Percentiles rank a stretch among this genome's conserved stretches.
Evolutionary conservation across 495 filamentous ascomycete species (phyloP).

Genomic region (Penicillium soppii): DNA sequence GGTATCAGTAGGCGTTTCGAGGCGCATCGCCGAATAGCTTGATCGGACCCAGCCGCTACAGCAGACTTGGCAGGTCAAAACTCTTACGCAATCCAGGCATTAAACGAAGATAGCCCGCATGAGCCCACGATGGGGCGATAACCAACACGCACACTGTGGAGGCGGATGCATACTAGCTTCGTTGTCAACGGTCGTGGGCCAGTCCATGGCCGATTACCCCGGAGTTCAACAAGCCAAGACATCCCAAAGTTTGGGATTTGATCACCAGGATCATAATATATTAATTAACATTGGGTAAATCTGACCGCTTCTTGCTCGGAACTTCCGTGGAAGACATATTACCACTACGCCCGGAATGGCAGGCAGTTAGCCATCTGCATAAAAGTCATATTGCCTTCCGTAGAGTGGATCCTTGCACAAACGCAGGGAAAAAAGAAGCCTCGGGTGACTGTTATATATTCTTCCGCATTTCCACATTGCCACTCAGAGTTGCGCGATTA

Average conservation of each 20-base stretch:
- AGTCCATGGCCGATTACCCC: slow-evolving; percentile 7
- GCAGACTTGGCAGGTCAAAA: not conserved
- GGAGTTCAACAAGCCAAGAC: slow-evolving; percentile 3
- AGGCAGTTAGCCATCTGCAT: slow-evolving; percentile 1
- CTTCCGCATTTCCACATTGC: slow-evolving; percentile 12
- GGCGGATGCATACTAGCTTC: not conserved
- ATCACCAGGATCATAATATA: not conserved
- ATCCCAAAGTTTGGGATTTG: not conserved
- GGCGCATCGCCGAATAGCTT: not conserved
- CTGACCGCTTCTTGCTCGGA: slow-evolving; percentile 2
- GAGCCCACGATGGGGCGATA: slow-evolving; percentile 1
- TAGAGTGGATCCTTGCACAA: slow-evolving; percentile 1
- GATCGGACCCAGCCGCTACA: not conserved
- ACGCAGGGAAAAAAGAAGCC: not conserved
- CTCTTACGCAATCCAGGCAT: not conserved
- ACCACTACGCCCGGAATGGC: slow-evolving; percentile 1
- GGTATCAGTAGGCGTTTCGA: not conserved
- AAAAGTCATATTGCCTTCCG: slow-evolving; percentile 2
- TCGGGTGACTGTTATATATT: slow-evolving; percentile 15
- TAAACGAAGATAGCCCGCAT: slow-evolving; percentile 1
- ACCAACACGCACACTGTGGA: not conserved
- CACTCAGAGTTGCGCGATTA: slow-evolving; percentile 15
- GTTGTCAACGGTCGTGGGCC: not conserved
- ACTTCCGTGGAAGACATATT: not conserved
- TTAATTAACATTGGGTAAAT: not conserved